These are phyloP conservation scores for Populus hybrid DNA, from an alignment of 441 rosid genomes.

Conservation along the genomic window DNA sequence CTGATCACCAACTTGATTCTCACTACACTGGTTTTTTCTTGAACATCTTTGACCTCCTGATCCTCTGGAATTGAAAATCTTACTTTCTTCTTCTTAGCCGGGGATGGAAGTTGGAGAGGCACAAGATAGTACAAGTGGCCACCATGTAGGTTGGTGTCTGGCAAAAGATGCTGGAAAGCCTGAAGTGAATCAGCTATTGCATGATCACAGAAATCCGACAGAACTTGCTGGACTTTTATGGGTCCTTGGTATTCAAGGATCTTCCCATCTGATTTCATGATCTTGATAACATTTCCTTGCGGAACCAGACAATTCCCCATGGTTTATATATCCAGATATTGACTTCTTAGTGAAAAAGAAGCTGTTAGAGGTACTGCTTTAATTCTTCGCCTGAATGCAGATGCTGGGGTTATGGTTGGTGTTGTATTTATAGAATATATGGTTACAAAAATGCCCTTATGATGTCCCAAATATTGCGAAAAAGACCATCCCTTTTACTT, in stretches of 20 bases:
- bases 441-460: conserved; percentile 17
- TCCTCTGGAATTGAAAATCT: conserved; percentile 51
- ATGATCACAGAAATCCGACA: conserved; percentile 54
- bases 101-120: conserved; percentile 34
- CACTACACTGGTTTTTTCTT: conserved; percentile 30
- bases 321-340: neutral
- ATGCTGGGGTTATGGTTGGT: neutral
- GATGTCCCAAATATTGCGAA: conserved; percentile 12
- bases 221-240: conserved; percentile 52
- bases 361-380: neutral
- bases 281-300: conserved; percentile 49
- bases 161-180: conserved; percentile 41
- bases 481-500: conserved; percentile 1
- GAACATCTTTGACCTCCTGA: conserved; percentile 19
- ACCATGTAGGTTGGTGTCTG: conserved; percentile 46
- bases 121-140: conserved; percentile 49
- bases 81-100: conserved; percentile 41
- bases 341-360: neutral
- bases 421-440: conserved; percentile 15
- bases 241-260: conserved; percentile 67
- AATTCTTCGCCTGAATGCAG: neutral
- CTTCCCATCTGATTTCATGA: conserved; percentile 69
- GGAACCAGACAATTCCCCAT: conserved; percentile 77
- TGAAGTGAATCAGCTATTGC: conserved; percentile 47
- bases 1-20: conserved; percentile 74